Conservation (phyloP, 257 asterid genomes). For the Cynanchum wilfordii region DNA sequence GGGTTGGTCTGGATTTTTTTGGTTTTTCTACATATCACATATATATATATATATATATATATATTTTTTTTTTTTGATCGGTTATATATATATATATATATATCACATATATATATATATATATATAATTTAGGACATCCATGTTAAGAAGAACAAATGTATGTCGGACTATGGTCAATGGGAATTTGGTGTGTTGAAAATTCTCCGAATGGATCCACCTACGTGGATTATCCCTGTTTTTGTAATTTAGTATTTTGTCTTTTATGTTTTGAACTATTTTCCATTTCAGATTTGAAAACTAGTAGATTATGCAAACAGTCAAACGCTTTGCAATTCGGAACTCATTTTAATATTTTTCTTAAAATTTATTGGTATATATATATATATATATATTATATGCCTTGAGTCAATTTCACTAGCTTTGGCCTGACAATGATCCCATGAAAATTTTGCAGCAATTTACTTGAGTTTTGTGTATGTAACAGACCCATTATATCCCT, state of each 20-base stretch:
- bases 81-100: slow-evolving; percentile 1
- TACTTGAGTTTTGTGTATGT: too few species aligned
- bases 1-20: background rate
- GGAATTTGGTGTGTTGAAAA: slow-evolving; percentile 21
- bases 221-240: slow-evolving; percentile 38
- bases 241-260: slow-evolving; percentile 23
- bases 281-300: background rate
- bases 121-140: slow-evolving; percentile 10
- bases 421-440: too few species aligned
- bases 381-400: too few species aligned
- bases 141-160: slow-evolving; percentile 3
- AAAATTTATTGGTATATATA: too few species aligned
- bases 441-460: too few species aligned
- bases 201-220: slow-evolving; percentile 33
- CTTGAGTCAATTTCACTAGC: too few species aligned
- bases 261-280: background rate
- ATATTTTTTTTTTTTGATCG: too few species aligned
- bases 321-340: background rate
- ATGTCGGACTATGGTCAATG: slow-evolving; percentile 36
- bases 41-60: background rate
- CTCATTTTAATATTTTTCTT: too few species aligned
- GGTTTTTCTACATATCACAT: slow-evolving; percentile 1
- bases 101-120: too few species aligned
- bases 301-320: background rate
- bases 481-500: too few species aligned